These are phyloP conservation scores for Starmerella riodocensis DNA, from an alignment of 805 yeast genomes.

Conservation along the genomic window DNA sequence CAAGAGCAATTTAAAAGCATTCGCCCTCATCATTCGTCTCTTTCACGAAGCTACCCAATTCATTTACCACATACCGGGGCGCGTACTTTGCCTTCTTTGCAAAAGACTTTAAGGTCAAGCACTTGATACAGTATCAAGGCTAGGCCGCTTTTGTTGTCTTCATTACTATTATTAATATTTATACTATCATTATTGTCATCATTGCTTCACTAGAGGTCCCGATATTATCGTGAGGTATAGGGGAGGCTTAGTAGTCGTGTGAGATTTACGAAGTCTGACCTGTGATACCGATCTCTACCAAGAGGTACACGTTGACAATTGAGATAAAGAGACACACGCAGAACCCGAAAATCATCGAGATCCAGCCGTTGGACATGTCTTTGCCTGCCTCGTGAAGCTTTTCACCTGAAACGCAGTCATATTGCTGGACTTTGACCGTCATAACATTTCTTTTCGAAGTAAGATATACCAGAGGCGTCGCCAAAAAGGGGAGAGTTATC, in stretches of 20 bases:
- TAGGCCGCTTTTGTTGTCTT: too few species aligned
- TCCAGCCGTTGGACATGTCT: constrained; percentile 42
- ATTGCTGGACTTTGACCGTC: constrained; percentile 29
- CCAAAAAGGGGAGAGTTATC: constrained; percentile 64
- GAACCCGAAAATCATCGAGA: constrained; percentile 39
- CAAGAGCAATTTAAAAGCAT: constrained; percentile 9
- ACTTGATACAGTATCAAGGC: too few species aligned
- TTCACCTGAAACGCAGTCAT: constrained; percentile 5
- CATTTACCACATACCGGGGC: too few species aligned
- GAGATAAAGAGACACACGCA: constrained; percentile 60
- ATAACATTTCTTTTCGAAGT: constrained; percentile 59
- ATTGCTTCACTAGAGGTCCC: too few species aligned
- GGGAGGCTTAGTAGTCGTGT: too few species aligned
- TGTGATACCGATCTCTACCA: constrained; percentile 34
- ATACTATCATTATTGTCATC: too few species aligned
- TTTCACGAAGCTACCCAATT: too few species aligned
- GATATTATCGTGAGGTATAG: too few species aligned
- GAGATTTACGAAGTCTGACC: constrained; percentile 1
- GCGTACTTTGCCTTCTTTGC: too few species aligned
- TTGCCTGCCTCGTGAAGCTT: constrained; percentile 13
- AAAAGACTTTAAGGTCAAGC: too few species aligned
- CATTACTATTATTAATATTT: too few species aligned
- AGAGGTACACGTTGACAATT: constrained; percentile 54
- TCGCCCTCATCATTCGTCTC: not conserved
- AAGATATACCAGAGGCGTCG: constrained; percentile 75